Evolutionary conservation across 306 rosid species (phyloP), one percentile per base, ranked within the genome.

Genomic region (Corylus heterophylla): DNA sequence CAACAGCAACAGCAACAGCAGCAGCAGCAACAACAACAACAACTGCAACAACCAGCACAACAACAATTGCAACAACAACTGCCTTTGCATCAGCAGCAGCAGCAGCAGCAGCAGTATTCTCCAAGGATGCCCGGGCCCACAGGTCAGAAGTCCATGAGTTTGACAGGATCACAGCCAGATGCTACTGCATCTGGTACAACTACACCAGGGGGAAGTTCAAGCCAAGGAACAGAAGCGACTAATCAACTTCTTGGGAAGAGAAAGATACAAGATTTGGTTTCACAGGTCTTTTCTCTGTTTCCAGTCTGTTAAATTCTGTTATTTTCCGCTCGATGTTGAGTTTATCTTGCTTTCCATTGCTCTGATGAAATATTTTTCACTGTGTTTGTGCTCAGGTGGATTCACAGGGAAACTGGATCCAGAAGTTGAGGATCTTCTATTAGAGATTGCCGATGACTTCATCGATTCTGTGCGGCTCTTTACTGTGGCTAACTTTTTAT

Each of bases 241-340:
- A 96, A 93, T 85, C 99, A 96, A 85, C 92, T 96, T 74, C 99
- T 96, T 81, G 99, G 99, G 75, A 96, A 96, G 90, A 90, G 99
- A 86, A 96, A 96, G 88, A 93, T 96, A 87, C 98, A 93, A 61
- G 99, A 96, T 85, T 87, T 96, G 87, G 99, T 91, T 74, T 89
- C 97, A 44, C 99, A 96, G 99, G 99, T 96, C 64, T 69, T 83
- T 83, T 42, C 69, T 73, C 73, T 64, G 29, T 72, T 6, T 76
- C 71, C 16, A 5, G 61, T 17, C 59, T 61, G 31, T 75, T 70
- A 45, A 45, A 73, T 48, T 76, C 45, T 16, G 7, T 82, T 68
- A 5, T 54, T 66, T 11, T 39, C 29, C 12, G 3, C 25, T 49
- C 27, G 48, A 27, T 61, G 35, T 74, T 16, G 3, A 45, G 10